Evolutionary conservation across 2,329 filamentous ascomycete species (phyloP).

Genomic region (Penicillium rolfsii): DNA sequence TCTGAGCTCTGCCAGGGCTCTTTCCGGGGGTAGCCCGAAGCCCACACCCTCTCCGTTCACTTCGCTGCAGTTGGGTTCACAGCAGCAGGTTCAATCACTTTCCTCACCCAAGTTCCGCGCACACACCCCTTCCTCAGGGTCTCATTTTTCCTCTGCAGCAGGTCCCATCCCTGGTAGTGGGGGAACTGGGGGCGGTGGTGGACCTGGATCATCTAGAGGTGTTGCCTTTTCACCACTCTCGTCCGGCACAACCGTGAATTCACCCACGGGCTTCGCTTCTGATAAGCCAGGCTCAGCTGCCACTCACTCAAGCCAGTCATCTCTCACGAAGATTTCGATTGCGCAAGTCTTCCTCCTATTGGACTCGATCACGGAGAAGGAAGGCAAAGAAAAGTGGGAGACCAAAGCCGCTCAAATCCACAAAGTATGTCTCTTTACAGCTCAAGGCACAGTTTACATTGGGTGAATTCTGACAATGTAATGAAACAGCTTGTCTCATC

Average conservation of each 20-base stretch:
- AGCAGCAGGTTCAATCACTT: slow-evolving; percentile 58
- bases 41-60: slow-evolving; percentile 59
- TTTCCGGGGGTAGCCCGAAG: slow-evolving; percentile 58
- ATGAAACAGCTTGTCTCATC: slow-evolving; percentile 79
- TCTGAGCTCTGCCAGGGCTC: slow-evolving; percentile 54
- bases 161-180: slow-evolving; percentile 57
- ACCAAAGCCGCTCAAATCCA: slow-evolving; percentile 86
- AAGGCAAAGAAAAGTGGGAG: slow-evolving; percentile 89
- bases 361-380: slow-evolving; percentile 93
- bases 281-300: slow-evolving; percentile 49
- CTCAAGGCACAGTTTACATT: neutral
- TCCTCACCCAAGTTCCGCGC: slow-evolving; percentile 60
- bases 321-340: slow-evolving; percentile 88
- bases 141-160: slow-evolving; percentile 61
- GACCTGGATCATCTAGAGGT: slow-evolving; percentile 60
- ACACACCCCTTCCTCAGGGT: slow-evolving; percentile 57
- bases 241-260: slow-evolving; percentile 59
- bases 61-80: slow-evolving; percentile 57
- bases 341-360: slow-evolving; percentile 94
- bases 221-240: slow-evolving; percentile 64
- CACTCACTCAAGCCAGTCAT: slow-evolving; percentile 56
- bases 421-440: slow-evolving; percentile 68
- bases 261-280: slow-evolving; percentile 56
- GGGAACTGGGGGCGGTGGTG: slow-evolving; percentile 54
- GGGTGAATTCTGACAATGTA: neutral